A percentile compares a stretch with the other conserved stretches of the same genome.
These are phyloP conservation scores for Hypoxylon sp. DNA, from an alignment of 2,329 filamentous ascomycete genomes.

Conservation along the genomic window DNA sequence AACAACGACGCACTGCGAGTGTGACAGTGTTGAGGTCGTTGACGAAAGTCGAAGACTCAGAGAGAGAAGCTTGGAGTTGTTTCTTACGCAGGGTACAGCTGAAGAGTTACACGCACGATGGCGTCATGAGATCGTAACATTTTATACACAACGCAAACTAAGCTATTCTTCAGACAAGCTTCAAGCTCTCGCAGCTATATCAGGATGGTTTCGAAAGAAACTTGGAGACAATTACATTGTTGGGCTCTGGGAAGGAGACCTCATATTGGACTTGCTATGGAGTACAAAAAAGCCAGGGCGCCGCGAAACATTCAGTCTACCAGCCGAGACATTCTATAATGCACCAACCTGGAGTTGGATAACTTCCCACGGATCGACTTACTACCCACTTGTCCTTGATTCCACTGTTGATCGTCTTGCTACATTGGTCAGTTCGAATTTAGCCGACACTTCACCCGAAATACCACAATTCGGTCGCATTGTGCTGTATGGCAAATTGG, in stretches of 20 bases:
- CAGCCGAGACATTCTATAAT: no score
- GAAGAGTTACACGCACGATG: slow-evolving; percentile 13
- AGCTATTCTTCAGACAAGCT: slow-evolving; percentile 1
- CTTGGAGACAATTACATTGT: not conserved
- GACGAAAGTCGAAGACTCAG: not conserved
- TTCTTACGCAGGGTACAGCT: not conserved
- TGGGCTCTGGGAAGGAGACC: slow-evolving; percentile 2
- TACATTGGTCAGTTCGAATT: not conserved
- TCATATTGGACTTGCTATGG: slow-evolving; percentile 1
- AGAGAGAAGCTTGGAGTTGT: slow-evolving; percentile 3
- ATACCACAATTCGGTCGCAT: not conserved
- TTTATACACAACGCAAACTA: slow-evolving; percentile 11
- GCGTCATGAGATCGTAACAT: slow-evolving; percentile 10
- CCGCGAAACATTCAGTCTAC: not conserved
- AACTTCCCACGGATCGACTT: not conserved
- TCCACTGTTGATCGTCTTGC: not conserved
- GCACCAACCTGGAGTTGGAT: slow-evolving; percentile 6
- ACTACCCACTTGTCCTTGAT: not conserved
- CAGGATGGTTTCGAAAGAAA: not conserved
- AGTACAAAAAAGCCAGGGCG: not conserved
- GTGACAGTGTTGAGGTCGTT: slow-evolving; percentile 6
- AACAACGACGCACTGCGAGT: slow-evolving; percentile 5
- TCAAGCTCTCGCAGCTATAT: not conserved
- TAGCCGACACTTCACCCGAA: not conserved
- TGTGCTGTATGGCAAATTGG: not conserved